Percentiles rank a stretch among this genome's conserved stretches.
Evolutionary conservation across 129 eudicot species (phyloP).

Genomic region (Saposhnikovia divaricata): DNA sequence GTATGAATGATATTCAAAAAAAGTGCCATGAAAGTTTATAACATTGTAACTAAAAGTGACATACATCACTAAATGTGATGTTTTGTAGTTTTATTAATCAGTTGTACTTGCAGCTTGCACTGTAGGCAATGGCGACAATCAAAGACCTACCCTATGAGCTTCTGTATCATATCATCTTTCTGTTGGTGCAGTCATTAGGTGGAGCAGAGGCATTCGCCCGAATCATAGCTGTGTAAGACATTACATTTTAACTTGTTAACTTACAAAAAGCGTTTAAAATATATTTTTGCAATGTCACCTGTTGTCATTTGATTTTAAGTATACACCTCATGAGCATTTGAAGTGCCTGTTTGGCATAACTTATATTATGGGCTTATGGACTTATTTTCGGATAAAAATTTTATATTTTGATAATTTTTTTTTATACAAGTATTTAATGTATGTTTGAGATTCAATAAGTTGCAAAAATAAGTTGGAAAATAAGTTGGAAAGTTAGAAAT

Average conservation of each 20-base stretch:
- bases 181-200: background rate
- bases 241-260: background rate
- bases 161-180: background rate
- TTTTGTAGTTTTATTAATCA: background rate
- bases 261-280: no score
- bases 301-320: no score
- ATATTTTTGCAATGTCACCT: no score
- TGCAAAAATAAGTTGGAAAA: no score
- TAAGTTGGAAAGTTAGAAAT: no score
- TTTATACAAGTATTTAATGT: no score
- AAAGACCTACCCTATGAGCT: background rate
- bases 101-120: background rate
- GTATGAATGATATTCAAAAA: background rate
- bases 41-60: background rate
- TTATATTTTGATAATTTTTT: no score
- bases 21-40: background rate
- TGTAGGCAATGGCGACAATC: background rate
- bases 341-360: no score
- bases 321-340: no score
- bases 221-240: background rate
- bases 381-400: no score
- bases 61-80: background rate
- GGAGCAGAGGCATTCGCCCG: background rate
- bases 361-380: no score
- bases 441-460: no score